A percentile compares a stretch with the other conserved stretches of the same genome.
Conservation (phyloP, 2,329 filamentous ascomycete genomes). For the Trichoderma gracile region DNA sequence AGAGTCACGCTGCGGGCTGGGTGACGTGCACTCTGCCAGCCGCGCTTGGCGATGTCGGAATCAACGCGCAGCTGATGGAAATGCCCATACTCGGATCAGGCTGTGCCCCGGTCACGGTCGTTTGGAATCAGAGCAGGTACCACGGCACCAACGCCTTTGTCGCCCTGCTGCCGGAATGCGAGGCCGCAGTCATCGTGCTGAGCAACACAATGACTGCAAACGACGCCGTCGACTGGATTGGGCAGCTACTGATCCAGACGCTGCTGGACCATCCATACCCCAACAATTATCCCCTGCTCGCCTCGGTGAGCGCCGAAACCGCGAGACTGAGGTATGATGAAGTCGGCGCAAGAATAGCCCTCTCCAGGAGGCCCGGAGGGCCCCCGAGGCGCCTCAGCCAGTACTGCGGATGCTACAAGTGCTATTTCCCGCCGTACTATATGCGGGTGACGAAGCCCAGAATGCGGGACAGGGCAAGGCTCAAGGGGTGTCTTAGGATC, state of each 20-base stretch:
- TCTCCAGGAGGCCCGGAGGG: not conserved
- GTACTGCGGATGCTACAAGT: not conserved
- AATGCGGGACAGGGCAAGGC: not conserved
- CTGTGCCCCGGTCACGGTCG: not conserved
- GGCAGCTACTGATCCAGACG: slow-evolving; percentile 13
- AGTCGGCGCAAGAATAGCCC: not conserved
- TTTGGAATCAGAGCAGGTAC: slow-evolving; percentile 1
- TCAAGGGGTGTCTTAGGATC: not conserved
- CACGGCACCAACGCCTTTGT: slow-evolving; percentile 4
- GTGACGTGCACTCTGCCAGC: not conserved
- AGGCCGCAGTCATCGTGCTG: slow-evolving; percentile 26
- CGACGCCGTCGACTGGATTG: slow-evolving; percentile 28
- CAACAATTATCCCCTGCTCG: slow-evolving; percentile 1
- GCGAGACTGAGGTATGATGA: not conserved
- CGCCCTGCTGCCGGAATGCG: slow-evolving; percentile 25
- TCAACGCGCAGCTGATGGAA: not conserved
- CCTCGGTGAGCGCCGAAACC: not conserved
- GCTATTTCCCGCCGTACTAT: not conserved
- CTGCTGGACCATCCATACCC: slow-evolving; percentile 2
- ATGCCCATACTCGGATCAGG: not conserved
- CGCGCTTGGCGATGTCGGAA: slow-evolving; percentile 1
- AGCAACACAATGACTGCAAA: slow-evolving; percentile 22
- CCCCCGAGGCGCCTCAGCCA: not conserved
- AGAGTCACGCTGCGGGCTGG: slow-evolving; percentile 2
- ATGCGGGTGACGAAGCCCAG: too few relatives aligned